Evolutionary conservation across 768 basidiomycete genomes (phyloP), one percentile per base, ranked within the genome.

Genomic region (Tylopilus balloui): DNA sequence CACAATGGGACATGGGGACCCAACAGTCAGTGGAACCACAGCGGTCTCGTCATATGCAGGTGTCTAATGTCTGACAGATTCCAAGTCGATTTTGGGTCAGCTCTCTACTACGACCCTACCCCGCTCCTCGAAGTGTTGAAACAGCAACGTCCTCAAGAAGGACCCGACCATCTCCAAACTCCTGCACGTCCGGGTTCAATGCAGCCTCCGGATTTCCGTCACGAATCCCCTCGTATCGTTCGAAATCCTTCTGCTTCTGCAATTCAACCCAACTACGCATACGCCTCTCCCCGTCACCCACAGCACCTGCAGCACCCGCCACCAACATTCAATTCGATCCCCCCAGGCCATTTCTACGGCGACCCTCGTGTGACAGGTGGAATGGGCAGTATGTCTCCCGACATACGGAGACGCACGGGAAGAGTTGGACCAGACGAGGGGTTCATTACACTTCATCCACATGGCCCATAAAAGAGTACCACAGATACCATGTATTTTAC

Each of bases 1-100:
- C 89, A 4, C 88, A 90, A 59, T 92, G 88, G 88, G 89, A 92
- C 63, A 74, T 90, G 32, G 86, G 86, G 15, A 89, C 89, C 13
- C 88, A 92, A 64, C 83, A 86, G 89, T 91, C 57, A 57, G 86
- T 76, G 41, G 27, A 42, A 32, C 24, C 28, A 28, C 39, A 19
- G 12, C 29, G 20, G 1, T 20, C 43, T 21, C 24, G 1, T 29
- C 36, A 4, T 44, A 21, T 31, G 12, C 29, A 8, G 10, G 20
- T 17, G 7, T 27, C 37, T 53, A 27, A 56, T 17, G 24, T 15
- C 12, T 6, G 38, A 11, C 36, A 91, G 88, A 56, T 91, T 88
- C 62, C 74, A 81, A n/a, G 83, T 88, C 3, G 88, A 91, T 59
- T 71, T 79, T 63, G 73, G 76, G 50, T 88, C 88, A 4, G 76